phyloP scores from a whole-genome alignment of 2,329 filamentous ascomycete genomes.

The Plectosphaerella cucumerina region DNA sequence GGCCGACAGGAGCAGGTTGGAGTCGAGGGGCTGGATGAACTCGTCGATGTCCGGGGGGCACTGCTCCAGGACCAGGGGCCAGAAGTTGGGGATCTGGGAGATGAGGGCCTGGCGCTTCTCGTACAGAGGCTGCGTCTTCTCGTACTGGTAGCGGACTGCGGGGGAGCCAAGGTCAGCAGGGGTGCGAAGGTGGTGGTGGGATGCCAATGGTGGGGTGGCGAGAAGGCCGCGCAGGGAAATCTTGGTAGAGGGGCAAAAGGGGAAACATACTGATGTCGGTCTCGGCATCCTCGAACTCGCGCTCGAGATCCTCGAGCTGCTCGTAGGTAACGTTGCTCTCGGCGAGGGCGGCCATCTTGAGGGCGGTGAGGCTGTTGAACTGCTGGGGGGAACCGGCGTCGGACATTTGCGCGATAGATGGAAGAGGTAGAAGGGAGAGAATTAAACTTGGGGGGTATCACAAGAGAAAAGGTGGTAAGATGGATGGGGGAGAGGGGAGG shows the following conservation, averaged over 20 bases:
- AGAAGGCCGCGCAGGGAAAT: not conserved
- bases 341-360: slow-evolving; percentile 24
- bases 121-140: slow-evolving; percentile 67
- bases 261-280: slow-evolving; percentile 69
- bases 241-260: not conserved
- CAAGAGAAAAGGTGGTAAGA: too few species aligned
- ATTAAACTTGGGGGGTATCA: too few species aligned
- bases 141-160: slow-evolving; percentile 68
- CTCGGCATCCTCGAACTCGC: slow-evolving; percentile 80
- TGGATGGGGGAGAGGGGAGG: too few species aligned
- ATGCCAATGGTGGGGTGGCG: not conserved
- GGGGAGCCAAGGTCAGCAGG: not conserved
- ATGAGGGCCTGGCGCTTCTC: slow-evolving; percentile 69
- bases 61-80: slow-evolving; percentile 89
- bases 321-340: slow-evolving; percentile 59
- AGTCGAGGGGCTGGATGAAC: slow-evolving; percentile 79
- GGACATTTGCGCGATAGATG: too few species aligned
- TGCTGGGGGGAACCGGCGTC: slow-evolving; percentile 12
- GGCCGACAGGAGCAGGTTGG: slow-evolving; percentile 63
- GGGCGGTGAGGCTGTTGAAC: not conserved
- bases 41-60: slow-evolving; percentile 82
- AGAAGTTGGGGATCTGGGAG: slow-evolving; percentile 79
- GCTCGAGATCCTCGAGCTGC: slow-evolving; percentile 74
- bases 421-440: too few species aligned
- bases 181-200: not conserved